These are phyloP conservation scores for Penicillium taxi DNA, from an alignment of 495 filamentous ascomycete species.

Conservation along the genomic window DNA sequence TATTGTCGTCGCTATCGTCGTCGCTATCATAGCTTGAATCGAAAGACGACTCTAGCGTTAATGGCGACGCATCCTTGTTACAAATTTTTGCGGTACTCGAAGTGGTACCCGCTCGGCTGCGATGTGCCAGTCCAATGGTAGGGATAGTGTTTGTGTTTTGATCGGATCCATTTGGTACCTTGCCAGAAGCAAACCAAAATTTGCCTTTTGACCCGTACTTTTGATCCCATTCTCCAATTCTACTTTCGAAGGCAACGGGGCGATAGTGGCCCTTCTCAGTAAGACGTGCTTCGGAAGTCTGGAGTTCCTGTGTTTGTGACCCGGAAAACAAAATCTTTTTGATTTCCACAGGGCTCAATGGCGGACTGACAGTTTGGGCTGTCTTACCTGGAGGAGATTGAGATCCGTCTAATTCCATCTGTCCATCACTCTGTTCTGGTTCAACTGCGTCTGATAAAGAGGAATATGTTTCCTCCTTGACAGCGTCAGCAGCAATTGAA, in stretches of 20 bases:
- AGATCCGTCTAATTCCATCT: slow-evolving; percentile 3
- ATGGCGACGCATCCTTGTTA: slow-evolving; percentile 8
- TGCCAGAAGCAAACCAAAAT: slow-evolving; percentile 36
- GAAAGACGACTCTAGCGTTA: slow-evolving; percentile 1
- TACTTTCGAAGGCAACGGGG: slow-evolving; percentile 40
- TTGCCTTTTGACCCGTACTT: slow-evolving; percentile 46
- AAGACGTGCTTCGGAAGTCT: slow-evolving; percentile 4
- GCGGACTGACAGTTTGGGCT: slow-evolving; percentile 38
- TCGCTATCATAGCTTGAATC: slow-evolving; percentile 23
- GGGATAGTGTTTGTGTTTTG: slow-evolving; percentile 24
- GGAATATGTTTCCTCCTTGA: not conserved
- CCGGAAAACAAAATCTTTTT: slow-evolving; percentile 41
- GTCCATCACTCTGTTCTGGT: slow-evolving; percentile 2
- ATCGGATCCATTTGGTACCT: slow-evolving; percentile 4
- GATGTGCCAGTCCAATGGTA: slow-evolving; percentile 35
- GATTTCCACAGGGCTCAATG: slow-evolving; percentile 43
- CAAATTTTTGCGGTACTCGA: slow-evolving; percentile 1
- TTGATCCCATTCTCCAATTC: slow-evolving; percentile 37
- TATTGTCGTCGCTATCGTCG: slow-evolving; percentile 27
- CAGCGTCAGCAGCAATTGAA: too few species aligned
- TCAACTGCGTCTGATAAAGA: not conserved
- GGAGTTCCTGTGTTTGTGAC: slow-evolving; percentile 7
- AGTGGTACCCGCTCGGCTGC: slow-evolving; percentile 7
- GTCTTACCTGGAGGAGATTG: slow-evolving; percentile 15
- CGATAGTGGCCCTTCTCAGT: slow-evolving; percentile 39